phyloP scores from a whole-genome alignment of 768 basidiomycete genomes.

The Amanita thiersii region DNA sequence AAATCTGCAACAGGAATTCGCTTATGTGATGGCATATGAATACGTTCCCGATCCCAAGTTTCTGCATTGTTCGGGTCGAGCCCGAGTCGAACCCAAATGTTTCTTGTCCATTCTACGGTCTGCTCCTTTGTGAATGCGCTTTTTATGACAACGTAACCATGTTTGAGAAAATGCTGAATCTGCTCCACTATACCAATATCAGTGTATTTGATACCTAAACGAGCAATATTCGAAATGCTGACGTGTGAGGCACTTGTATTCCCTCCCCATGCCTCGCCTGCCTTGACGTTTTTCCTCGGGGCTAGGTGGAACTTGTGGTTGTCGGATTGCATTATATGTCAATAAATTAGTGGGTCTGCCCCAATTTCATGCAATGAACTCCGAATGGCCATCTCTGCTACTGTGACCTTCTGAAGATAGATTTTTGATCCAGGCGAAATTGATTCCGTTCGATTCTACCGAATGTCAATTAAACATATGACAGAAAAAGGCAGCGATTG shows the following conservation, averaged over 20 bases:
- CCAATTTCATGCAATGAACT: too few relatives aligned
- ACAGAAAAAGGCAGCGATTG: too few relatives aligned
- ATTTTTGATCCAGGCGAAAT: too few relatives aligned
- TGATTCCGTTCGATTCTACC: too few relatives aligned
- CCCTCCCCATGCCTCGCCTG: constrained; percentile 19
- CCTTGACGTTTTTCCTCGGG: too few relatives aligned
- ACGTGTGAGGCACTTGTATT: constrained; percentile 32
- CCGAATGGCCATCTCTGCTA: too few relatives aligned
- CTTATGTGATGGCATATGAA: constrained; percentile 48
- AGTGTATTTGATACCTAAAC: background rate
- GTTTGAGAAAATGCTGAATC: constrained; percentile 43
- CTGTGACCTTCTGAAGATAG: too few relatives aligned
- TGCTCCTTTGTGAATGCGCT: constrained; percentile 45
- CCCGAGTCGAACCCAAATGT: constrained; percentile 44
- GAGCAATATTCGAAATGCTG: constrained; percentile 12
- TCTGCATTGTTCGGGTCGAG: constrained; percentile 44
- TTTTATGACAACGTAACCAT: constrained; percentile 47
- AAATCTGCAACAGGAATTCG: constrained; percentile 38
- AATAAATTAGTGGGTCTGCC: too few relatives aligned
- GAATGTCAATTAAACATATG: too few relatives aligned
- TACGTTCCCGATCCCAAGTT: constrained; percentile 44
- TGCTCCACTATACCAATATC: constrained; percentile 29
- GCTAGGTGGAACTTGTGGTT: too few relatives aligned
- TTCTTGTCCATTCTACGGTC: constrained; percentile 38
- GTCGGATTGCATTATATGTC: too few relatives aligned